These are phyloP conservation scores for Trametes cingulata DNA, from an alignment of 768 basidiomycete genomes.

Conservation along the genomic window DNA sequence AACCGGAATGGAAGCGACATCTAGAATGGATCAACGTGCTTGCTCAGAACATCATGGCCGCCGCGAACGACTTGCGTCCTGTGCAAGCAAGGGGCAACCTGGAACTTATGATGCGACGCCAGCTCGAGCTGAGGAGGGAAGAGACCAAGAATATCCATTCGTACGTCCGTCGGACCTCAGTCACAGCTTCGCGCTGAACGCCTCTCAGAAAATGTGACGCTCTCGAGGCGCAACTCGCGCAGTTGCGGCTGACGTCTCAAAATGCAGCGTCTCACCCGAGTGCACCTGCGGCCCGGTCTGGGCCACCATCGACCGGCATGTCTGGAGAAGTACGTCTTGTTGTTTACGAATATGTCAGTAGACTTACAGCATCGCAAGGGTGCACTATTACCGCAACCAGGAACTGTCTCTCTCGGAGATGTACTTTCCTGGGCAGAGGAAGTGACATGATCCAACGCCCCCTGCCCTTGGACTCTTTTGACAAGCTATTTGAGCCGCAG, in stretches of 20 bases:
- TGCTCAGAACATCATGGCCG: slow-evolving; percentile 86
- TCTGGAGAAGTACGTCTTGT: no score
- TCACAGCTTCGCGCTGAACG: background rate
- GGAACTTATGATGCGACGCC: slow-evolving; percentile 78
- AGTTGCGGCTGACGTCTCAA: slow-evolving; percentile 41
- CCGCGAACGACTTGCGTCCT: slow-evolving; percentile 86
- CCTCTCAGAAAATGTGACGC: slow-evolving; percentile 66
- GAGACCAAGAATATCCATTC: slow-evolving; percentile 70
- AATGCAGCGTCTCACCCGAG: background rate
- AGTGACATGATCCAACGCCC: no score
- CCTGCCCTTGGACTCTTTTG: no score
- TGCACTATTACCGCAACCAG: no score
- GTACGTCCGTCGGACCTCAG: slow-evolving; percentile 43
- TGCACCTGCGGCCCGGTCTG: background rate
- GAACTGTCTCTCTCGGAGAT: no score
- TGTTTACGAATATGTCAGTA: no score
- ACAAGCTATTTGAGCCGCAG: no score
- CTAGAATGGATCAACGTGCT: slow-evolving; percentile 82
- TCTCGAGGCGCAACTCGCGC: slow-evolving; percentile 62
- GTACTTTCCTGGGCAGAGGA: no score
- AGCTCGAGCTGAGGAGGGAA: slow-evolving; percentile 70
- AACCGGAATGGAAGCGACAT: slow-evolving; percentile 73
- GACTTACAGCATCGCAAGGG: no score
- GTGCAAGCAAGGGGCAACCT: slow-evolving; percentile 83
- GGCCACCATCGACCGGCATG: background rate